phyloP scores from a whole-genome alignment of 2,329 filamentous ascomycete genomes.

The Cercospora canescens region DNA sequence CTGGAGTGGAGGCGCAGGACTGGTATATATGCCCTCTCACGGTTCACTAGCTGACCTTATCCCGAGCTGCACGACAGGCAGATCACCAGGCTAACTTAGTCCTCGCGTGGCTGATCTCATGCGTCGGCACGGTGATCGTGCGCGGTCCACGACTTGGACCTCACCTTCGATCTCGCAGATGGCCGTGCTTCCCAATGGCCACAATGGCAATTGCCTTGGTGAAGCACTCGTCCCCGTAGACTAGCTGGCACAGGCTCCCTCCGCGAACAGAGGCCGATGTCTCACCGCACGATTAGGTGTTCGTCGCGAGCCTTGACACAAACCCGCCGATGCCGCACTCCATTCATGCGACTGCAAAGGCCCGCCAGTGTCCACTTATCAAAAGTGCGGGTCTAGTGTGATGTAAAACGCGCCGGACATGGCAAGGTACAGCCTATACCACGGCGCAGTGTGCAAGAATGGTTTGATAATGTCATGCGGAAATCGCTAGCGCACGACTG shows the following conservation, averaged over 20 bases:
- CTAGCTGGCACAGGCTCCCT: not conserved
- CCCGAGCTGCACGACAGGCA: not conserved
- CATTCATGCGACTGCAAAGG: not conserved
- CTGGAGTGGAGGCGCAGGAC: slow-evolving; percentile 2
- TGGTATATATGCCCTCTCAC: not conserved
- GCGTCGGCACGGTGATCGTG: not conserved
- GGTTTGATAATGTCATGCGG: slow-evolving; percentile 3
- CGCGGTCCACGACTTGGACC: not conserved
- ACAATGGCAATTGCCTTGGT: not conserved
- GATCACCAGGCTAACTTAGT: slow-evolving; percentile 2
- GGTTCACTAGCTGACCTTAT: not conserved
- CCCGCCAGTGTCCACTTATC: not conserved
- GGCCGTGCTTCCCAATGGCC: not conserved
- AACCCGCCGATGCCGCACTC: not conserved
- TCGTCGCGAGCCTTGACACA: not conserved
- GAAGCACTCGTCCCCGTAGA: not conserved
- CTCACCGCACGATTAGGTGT: not conserved
- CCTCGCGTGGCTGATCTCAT: slow-evolving; percentile 5
- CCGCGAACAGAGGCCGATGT: not conserved
- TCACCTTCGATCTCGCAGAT: not conserved
- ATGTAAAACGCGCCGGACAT: not conserved
- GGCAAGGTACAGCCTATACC: slow-evolving; percentile 7
- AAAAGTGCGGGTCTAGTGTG: not conserved
- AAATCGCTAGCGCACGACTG: not conserved
- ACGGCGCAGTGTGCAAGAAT: slow-evolving; percentile 2